Conservation (phyloP, 441 rosid genomes). For the Flueggea neowawraea region DNA sequence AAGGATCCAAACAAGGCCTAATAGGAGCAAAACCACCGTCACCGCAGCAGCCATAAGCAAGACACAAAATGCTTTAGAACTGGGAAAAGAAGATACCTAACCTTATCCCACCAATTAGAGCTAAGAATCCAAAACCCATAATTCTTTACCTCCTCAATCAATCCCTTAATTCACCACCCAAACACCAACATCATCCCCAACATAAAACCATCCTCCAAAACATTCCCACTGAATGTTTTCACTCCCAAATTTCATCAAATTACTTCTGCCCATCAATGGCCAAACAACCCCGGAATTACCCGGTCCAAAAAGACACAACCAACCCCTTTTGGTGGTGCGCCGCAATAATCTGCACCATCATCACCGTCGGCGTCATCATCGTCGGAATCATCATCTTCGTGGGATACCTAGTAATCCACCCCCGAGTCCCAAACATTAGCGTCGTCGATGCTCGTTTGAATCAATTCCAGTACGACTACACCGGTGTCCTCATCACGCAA, state of each 20-base stretch:
- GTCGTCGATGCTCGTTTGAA: slow-evolving; percentile 54
- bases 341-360: slow-evolving; percentile 60
- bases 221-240: neutral
- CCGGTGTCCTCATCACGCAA: slow-evolving; percentile 54
- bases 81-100: slow-evolving; percentile 76
- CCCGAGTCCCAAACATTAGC: slow-evolving; percentile 68
- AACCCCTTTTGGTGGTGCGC: slow-evolving; percentile 60
- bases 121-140: slow-evolving; percentile 27
- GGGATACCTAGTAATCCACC: slow-evolving; percentile 72
- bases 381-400: slow-evolving; percentile 52
- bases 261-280: neutral
- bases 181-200: neutral
- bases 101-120: slow-evolving; percentile 41
- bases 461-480: slow-evolving; percentile 30
- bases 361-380: slow-evolving; percentile 53
- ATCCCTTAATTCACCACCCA: neutral
- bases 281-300: neutral
- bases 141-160: neutral
- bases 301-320: slow-evolving; percentile 13
- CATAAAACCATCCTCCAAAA: neutral
- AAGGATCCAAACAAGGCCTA: too few relatives aligned
- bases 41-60: neutral
- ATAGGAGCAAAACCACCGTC: too few relatives aligned
- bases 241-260: neutral
- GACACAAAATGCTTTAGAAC: slow-evolving; percentile 38